Base-by-base conservation (phyloP, 2,329 filamentous ascomycete genomes). In the Aspergillus aculeatinus region DNA sequence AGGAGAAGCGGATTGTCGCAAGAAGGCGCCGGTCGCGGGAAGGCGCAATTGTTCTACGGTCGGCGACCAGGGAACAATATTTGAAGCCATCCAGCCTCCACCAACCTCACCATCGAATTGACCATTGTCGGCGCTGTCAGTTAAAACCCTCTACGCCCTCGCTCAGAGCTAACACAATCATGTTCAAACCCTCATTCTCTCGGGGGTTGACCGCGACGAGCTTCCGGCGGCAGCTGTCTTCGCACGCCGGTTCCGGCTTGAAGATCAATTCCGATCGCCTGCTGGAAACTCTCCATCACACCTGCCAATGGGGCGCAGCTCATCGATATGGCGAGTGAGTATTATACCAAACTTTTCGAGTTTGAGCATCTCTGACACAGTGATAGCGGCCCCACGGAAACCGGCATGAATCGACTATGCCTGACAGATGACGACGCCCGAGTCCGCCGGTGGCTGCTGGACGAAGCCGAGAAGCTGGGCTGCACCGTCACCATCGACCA, bases 331-430 rank as follows among this genome's bases (percentile, higher is more conserved):
- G 71, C 54, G 57, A 70, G 70, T 73, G 68, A 10, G 67, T 23
- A 23, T 23, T 5, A 23, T 23, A 23, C 5, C 23, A 23, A 4
- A 23, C 23, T 4, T 23, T 23, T 23, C 4, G 23, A 23, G 23
- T 23, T 5, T 23, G 23, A 23, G 23, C 23, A 23, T 23, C 4
- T 23, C 23, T 23, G 23, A 23, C 23, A 23, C 23, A 23, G 4
- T 23, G 23, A 23, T 23, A 23, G 66, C 7, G 51, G 63, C 1
- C 60, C 64, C 42, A 67, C 58, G 2, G 70, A 74, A 1, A 74
- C 71, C 1, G 89, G 89, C 58, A 92, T 92, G 89, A 83, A 84
- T 5, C 85, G 90, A 1, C 81, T 92, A 1, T 80, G 88, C 1
- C 81, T 92, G n/a, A 85, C 84, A 2, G 86, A 91, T 65, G 77